phyloP scores from a whole-genome alignment of 108 stramenopile genomes.

The Cyclotella choctawhatcheeana region DNA sequence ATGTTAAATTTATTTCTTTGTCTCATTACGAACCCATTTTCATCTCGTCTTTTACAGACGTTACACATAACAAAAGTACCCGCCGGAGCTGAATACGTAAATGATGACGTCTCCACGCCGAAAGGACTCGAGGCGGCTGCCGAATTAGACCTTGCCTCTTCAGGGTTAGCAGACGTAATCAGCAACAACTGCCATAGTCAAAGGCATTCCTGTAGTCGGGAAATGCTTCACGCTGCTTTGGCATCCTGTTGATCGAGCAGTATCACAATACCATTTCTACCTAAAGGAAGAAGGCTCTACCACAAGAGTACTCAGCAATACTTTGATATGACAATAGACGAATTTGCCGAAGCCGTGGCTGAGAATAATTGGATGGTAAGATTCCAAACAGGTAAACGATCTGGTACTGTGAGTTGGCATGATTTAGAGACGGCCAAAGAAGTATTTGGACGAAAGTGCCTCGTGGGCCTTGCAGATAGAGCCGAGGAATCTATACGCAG shows the following conservation, averaged over 20 bases:
- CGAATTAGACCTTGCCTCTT: constrained; percentile 28
- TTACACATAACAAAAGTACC: constrained; percentile 22
- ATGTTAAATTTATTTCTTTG: neutral
- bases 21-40: neutral
- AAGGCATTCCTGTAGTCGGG: constrained; percentile 20
- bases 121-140: constrained; percentile 32
- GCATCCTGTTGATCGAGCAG: constrained; percentile 52
- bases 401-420: constrained; percentile 47
- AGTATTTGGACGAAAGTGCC: constrained; percentile 57
- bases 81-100: constrained; percentile 38
- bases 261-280: constrained; percentile 43
- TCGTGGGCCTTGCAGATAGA: constrained; percentile 57
- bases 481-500: constrained; percentile 45
- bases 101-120: constrained; percentile 46
- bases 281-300: constrained; percentile 23
- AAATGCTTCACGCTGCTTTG: constrained; percentile 49
- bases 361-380: constrained; percentile 65
- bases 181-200: constrained; percentile 32
- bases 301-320: constrained; percentile 23
- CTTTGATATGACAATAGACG: constrained; percentile 46
- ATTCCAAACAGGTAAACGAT: constrained; percentile 47
- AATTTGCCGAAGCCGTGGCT: constrained; percentile 34
- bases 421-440: constrained; percentile 60
- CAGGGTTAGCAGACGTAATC: constrained; percentile 36
- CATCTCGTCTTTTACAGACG: constrained; percentile 3